phyloP scores from a whole-genome alignment of 2,329 filamentous ascomycete genomes.

The Ceratocystiopsis sp. region DNA sequence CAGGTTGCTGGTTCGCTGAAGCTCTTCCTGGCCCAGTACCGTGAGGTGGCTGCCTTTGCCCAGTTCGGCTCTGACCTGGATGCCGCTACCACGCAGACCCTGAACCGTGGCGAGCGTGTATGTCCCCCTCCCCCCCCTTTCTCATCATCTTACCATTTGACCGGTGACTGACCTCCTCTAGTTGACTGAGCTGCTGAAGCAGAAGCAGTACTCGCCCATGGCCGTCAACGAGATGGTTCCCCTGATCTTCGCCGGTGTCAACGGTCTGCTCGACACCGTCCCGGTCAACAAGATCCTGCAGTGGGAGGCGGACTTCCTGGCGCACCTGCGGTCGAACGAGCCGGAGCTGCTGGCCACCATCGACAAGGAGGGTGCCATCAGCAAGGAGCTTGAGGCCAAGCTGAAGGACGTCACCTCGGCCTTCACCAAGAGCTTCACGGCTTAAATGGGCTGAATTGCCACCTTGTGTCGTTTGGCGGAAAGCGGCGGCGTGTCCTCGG shows the following conservation, averaged over 20 bases:
- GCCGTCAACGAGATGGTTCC: conserved; percentile 99
- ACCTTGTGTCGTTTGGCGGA: background rate
- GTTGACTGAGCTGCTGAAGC: conserved; percentile 95
- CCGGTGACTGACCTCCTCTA: conserved; percentile 18
- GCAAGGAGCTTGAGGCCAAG: conserved; percentile 81
- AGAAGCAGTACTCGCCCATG: conserved; percentile 99
- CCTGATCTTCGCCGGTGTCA: conserved; percentile 98
- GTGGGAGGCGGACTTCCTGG: conserved; percentile 91
- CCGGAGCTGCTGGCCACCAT: conserved; percentile 67
- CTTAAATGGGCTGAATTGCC: conserved; percentile 23
- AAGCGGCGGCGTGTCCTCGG: too few species aligned
- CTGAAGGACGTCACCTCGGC: conserved; percentile 56
- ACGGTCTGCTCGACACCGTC: conserved; percentile 78
- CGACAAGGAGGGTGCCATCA: conserved; percentile 87
- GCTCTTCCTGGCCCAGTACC: conserved; percentile 99
- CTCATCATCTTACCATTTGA: background rate
- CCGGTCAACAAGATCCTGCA: conserved; percentile 80
- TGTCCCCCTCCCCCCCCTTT: conserved; percentile 19
- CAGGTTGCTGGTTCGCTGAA: conserved; percentile 99
- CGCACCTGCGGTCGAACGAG: conserved; percentile 86
- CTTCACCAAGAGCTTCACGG: conserved; percentile 89
- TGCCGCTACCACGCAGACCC: conserved; percentile 96
- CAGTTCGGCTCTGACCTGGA: conserved; percentile 99
- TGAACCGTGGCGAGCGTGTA: conserved; percentile 94
- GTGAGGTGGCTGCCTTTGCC: conserved; percentile 98